Base-by-base conservation (phyloP, 257 asterid species). In the Penstemon newberryi region DNA sequence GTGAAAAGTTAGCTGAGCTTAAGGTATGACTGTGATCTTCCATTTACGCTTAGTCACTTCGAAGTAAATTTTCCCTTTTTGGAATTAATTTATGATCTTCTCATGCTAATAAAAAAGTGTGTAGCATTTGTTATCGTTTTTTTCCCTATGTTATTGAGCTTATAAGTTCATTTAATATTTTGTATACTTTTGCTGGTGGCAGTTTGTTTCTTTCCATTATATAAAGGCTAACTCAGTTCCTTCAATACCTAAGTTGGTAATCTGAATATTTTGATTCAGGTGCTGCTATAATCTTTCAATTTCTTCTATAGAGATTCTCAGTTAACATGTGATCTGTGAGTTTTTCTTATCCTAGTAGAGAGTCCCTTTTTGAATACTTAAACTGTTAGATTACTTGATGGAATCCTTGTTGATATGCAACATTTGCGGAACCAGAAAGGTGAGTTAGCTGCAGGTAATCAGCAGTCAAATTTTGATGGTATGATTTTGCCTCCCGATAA, bases 1-100 rank as follows among this genome's bases (percentile, higher is more conserved):
- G 97, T 41, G 99, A 90, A 75, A 90, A 93, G 89, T 86, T 93
- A 71, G 86, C 91, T 66, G 99, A 93, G 67, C 96, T 93, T 71
- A 92, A 85, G 96, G 99, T 93, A 77, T 73, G 83, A 66, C 41
- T 51, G 36, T 59, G 45, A 52, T 72, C 74, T 63, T 6, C 49
- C 54, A 4, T 52, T n/a, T 63, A 18, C 56, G 44, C 49, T 60
- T n/a, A 10, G 39, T 37, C 67, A 38, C 53, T 72, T 44, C 3
- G 3, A 43, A 8, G 36, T 44, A 5, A 41, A 19, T 13, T 65
- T 52, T 41, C 49, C 51, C 65, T 12, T 18, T 44, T 5, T 25
- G 42, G 37, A 37, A 39, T 70, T 4, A 15, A 56, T 45, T 8
- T 52, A 44, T 52, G 40, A n/a, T 42, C 12, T 65, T 46, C 13